Evolutionary conservation across 768 basidiomycete species (phyloP).

Genomic region (Mycena epipterygia): DNA sequence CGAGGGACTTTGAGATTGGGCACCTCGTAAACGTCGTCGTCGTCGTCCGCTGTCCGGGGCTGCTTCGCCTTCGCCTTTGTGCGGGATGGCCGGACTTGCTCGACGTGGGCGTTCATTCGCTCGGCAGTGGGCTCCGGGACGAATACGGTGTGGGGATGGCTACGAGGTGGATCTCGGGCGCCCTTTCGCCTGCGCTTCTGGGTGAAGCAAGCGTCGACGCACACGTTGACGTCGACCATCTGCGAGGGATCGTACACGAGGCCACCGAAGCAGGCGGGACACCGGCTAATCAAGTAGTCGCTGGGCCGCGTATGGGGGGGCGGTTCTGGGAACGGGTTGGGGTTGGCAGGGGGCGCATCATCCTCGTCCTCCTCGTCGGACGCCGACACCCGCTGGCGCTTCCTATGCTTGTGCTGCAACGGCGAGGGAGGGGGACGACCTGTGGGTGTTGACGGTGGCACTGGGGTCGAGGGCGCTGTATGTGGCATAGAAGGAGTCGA

Average conservation of each 20-base stretch:
- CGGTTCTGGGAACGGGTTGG: not conserved
- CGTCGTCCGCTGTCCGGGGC: not conserved
- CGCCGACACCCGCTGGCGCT: not conserved
- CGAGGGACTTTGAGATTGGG: not conserved
- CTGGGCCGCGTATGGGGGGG: not conserved
- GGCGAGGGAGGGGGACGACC: too few relatives aligned
- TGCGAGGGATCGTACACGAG: not conserved
- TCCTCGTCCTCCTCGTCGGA: too few relatives aligned
- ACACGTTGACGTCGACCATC: not conserved
- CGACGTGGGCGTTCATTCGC: not conserved
- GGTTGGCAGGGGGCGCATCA: too few relatives aligned
- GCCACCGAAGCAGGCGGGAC: slow-evolving; percentile 16
- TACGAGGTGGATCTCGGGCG: not conserved
- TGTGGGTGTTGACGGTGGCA: too few relatives aligned
- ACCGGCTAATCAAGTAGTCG: slow-evolving; percentile 11
- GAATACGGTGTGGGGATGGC: slow-evolving; percentile 5
- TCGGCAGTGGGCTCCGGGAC: not conserved
- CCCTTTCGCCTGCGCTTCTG: slow-evolving; percentile 12
- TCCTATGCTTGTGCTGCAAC: not conserved
- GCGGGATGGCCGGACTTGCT: not conserved
- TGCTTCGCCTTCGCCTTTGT: too few relatives aligned
- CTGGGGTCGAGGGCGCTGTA: too few relatives aligned
- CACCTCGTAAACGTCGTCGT: slow-evolving; percentile 7
- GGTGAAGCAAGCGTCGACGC: slow-evolving; percentile 22
- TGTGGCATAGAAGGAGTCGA: too few relatives aligned